Evolutionary conservation across 768 basidiomycete species (phyloP).

Genomic region (Strobilomyces dryophilus): DNA sequence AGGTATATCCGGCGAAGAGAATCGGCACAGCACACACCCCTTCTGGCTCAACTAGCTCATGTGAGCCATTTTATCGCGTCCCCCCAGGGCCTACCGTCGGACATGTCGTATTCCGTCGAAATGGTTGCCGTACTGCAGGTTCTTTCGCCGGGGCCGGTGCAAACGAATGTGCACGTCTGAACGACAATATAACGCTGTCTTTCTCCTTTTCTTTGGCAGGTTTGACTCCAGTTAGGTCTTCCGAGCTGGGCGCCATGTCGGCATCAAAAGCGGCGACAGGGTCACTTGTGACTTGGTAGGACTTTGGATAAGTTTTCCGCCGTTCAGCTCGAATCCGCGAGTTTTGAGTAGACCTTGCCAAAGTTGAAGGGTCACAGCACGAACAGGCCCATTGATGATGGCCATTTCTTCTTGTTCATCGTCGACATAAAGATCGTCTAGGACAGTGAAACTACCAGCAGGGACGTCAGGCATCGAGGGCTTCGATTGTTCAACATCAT

Average conservation of each 20-base stretch:
- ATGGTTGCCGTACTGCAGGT: slow-evolving; percentile 37
- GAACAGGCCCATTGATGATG: slow-evolving; percentile 54
- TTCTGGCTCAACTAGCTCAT: not conserved
- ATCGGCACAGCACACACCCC: not conserved
- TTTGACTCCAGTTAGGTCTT: not conserved
- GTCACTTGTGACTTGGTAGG: slow-evolving; percentile 44
- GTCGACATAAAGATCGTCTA: slow-evolving; percentile 19
- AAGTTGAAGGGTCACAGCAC: slow-evolving; percentile 58
- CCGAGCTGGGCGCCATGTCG: slow-evolving; percentile 10
- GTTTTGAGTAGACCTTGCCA: slow-evolving; percentile 67
- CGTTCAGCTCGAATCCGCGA: slow-evolving; percentile 61
- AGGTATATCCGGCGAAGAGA: slow-evolving; percentile 53
- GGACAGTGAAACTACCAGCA: slow-evolving; percentile 16
- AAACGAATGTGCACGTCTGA: slow-evolving; percentile 65
- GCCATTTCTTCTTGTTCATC: slow-evolving; percentile 53
- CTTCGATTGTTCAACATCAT: slow-evolving; percentile 17
- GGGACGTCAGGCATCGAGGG: slow-evolving; percentile 13
- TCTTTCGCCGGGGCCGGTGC: slow-evolving; percentile 34
- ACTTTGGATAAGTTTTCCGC: slow-evolving; percentile 55
- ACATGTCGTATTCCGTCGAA: slow-evolving; percentile 39
- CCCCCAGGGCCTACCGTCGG: slow-evolving; percentile 11
- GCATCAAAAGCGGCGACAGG: slow-evolving; percentile 17
- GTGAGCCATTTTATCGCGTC: slow-evolving; percentile 15
- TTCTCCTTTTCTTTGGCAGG: slow-evolving; percentile 18
- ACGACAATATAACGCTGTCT: slow-evolving; percentile 50